Base-by-base conservation (phyloP, 148 eudicot genomes). In the Vaccinium darrowii region DNA sequence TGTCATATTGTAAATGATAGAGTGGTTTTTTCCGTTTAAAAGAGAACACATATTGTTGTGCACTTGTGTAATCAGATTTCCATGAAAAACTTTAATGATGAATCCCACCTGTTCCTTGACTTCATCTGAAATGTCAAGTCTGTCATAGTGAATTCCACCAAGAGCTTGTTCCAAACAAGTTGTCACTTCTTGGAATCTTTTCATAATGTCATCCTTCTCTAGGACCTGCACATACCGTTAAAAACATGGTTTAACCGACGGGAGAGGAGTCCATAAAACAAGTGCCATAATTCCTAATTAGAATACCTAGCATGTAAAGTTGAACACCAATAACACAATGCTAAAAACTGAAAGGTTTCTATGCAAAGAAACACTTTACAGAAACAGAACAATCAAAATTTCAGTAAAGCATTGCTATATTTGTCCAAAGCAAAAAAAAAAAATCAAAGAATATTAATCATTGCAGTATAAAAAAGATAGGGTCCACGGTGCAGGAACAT, bases 61-160 rank as follows among this genome's bases (percentile, higher is more conserved):
- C 23, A 36, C 80, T 54, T 54, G 19, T 16, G 21, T 14, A 74
- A 54, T 83, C 53, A n/a, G 6, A 79, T 83, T 30, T 74, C 23
- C 15, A 19, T 7, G 5, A 74, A 54, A 10, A 53, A 47, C 7
- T 82, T 5, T 9, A 67, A 57, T 15, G 13, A 71, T 81, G 72
- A 83, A 36, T 80, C 53, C 57, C 78, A 96, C 99, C 97, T 96
- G 99, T 84, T 96, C 99, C 87, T 93, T 94, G 71, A 96, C 92
- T 93, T 96, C 99, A 78, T 96, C 99, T 15, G 99, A 92, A 57
- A 96, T 93, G 86, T 93, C 98, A 87, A 96, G 97, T 43, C 88
- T 89, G 72, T 92, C 95, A 36, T 85, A 90, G 83, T 90, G 87
- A 85, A 94, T 89, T 71, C 88, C 92, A 87, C 85, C 89, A 76